Conservation (phyloP, 768 basidiomycete genomes). For the Trametes elegans region DNA sequence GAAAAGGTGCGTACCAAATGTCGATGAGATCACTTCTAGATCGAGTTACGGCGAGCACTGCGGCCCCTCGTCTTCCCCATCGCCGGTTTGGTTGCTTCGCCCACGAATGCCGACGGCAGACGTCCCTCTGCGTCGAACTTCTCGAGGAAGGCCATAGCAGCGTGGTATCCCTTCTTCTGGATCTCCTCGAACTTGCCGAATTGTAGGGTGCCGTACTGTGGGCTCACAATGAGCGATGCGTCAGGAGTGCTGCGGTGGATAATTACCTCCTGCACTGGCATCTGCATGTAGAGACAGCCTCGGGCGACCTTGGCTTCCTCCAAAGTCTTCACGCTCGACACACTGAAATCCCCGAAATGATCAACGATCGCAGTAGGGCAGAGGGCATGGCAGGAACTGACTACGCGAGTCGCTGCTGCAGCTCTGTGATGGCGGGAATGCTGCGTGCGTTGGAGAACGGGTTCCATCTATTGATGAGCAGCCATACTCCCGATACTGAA, state of each 20-base stretch:
- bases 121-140: constrained; percentile 82
- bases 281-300: constrained; percentile 87
- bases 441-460: constrained; percentile 77
- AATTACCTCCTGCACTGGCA: constrained; percentile 88
- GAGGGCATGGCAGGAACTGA: constrained; percentile 40
- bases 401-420: constrained; percentile 95
- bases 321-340: constrained; percentile 91
- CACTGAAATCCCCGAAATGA: constrained; percentile 55
- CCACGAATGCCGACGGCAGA: constrained; percentile 73
- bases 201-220: constrained; percentile 86
- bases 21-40: too few species aligned
- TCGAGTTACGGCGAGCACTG: constrained; percentile 77
- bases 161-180: constrained; percentile 73
- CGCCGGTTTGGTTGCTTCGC: constrained; percentile 47
- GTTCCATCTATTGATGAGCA: constrained; percentile 90
- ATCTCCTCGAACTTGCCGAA: constrained; percentile 90
- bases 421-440: constrained; percentile 88
- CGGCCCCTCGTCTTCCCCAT: constrained; percentile 66
- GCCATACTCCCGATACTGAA: constrained; percentile 94
- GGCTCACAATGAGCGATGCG: not conserved
- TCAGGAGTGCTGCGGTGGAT: not conserved
- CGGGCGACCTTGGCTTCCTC: constrained; percentile 93
- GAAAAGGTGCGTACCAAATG: too few species aligned
- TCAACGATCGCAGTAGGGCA: not conserved
- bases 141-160: constrained; percentile 66